These are phyloP conservation scores for Sporothrix phasma DNA, from an alignment of 2,329 filamentous ascomycete species.

Conservation along the genomic window DNA sequence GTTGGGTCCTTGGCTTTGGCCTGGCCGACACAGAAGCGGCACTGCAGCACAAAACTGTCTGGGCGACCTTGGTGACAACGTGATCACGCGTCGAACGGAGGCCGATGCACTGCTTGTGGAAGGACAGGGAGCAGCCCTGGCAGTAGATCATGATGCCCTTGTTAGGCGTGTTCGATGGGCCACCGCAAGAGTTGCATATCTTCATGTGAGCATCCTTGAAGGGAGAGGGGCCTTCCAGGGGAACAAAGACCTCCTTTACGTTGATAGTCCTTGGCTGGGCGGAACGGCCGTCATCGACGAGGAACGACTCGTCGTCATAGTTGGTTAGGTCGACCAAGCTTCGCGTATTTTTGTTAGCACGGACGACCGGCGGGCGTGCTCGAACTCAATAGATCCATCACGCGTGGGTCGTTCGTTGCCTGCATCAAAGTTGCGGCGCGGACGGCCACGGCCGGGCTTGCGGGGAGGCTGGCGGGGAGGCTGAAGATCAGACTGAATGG, in stretches of 20 bases:
- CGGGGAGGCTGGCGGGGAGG: constrained; percentile 14
- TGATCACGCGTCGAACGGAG: constrained; percentile 68
- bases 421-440: not conserved
- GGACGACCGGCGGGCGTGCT: constrained; percentile 38
- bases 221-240: constrained; percentile 43
- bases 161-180: constrained; percentile 40
- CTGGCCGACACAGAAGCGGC: constrained; percentile 67
- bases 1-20: constrained; percentile 56
- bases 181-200: constrained; percentile 61
- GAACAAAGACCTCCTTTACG: constrained; percentile 65
- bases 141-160: constrained; percentile 72
- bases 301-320: constrained; percentile 50
- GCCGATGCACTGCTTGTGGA: constrained; percentile 77
- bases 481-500: constrained; percentile 23
- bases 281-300: constrained; percentile 37
- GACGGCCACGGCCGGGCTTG: constrained; percentile 14
- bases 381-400: constrained; percentile 40
- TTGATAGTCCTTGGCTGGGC: constrained; percentile 47
- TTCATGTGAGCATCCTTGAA: constrained; percentile 63
- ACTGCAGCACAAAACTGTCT: constrained; percentile 78
- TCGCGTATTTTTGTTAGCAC: constrained; percentile 34
- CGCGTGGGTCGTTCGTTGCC: not conserved
- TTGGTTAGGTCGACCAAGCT: constrained; percentile 43
- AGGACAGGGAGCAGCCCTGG: constrained; percentile 78
- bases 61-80: constrained; percentile 75